Base-by-base conservation (phyloP, 176 grass and related monocot genomes). In the Tuctoria greenei region DNA sequence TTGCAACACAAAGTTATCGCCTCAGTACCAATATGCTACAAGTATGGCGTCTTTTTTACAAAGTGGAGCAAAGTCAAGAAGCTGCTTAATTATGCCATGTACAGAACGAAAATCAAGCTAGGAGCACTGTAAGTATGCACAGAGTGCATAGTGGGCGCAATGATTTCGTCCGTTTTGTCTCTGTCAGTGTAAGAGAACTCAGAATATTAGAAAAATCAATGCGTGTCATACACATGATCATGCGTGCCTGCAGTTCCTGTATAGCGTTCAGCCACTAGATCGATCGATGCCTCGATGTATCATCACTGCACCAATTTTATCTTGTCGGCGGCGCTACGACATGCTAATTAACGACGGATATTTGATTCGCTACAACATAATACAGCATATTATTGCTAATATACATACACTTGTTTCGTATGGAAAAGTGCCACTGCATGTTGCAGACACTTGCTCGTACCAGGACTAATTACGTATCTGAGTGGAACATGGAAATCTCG, bases 271-370 rank as follows among this genome's bases (percentile, higher is more conserved):
- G 21, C 20, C 1, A 65, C 12, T 49, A 44, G 69, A 13, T 66
- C 42, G 36, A 66, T 74, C 41, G 17, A 73, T 41, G 18, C 60
- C 15, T 49, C 67, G 34, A 74, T 35, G 61, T 65, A 64, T 57
- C 61, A 74, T 82, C 70, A 66, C 47, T 43, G 60, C 46, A 10
- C 47, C 79, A 74, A 74, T 82, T 52, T 66, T 73, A 65, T 64
- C 60, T 65, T 73, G 79, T 73, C 69, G 41, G 34, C 58, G 37
- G 64, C 44, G 44, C 79, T n/a, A 13, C 10, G 54, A 69, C 64
- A 58, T 34, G 61, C 62, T 20, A 26, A 55, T 6, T 55, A 24
- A 31, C 1, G 1, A 31, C 55, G 20, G 51, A 54, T 23, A 54
- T n/a, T 54, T 54, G 18, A 54, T 54, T 54, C 8, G 18, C 16